Evolutionary conservation across 2,329 filamentous ascomycete genomes (phyloP), one percentile per base, ranked within the genome.

Genomic region (Arthrobotrys iridis): DNA sequence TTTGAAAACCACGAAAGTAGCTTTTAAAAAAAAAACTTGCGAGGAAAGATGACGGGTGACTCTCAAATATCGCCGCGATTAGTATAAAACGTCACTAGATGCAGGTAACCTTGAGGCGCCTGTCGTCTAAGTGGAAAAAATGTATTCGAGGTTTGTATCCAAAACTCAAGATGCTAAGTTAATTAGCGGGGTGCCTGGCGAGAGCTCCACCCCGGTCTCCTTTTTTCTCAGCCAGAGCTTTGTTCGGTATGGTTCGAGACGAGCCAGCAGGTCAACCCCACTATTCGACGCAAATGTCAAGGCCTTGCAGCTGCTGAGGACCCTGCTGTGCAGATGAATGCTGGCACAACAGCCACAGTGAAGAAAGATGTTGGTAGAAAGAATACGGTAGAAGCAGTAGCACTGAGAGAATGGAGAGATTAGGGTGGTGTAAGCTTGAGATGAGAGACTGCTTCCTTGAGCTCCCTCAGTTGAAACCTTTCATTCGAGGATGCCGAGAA

Each of bases 181-280:
- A 43, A 30, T 15, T 30, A 43, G 55, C 55, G 55, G 55, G 55
- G 55, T 59, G 10, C 55, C 55, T 45, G 55, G 22, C 33, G 26
- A 59, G 55, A 59, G 55, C 55, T 59, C 33, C 13, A 59, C 40
- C 55, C 55, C 13, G 35, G 55, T 45, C 55, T 22, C 40, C 26
- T 59, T 33, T 55, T 55, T 55, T 35, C 5, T 15, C n/a, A n/a
- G 13, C 26, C 30, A 5, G n/a, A 55, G 48, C 28, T 55, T 28
- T 22, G 50, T 55, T 55, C 11, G 55, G 55, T 59, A 43, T 37
- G 15, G 30, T 48, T 71, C 66, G 57, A 71, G 66, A 40, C 57
- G 43, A 71, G 60, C 37, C 48, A 71, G 58, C 58, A 55, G 58
- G 35, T 26, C 24, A 18, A 70, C 65, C 65, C 65, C 65, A 46